Conservation (phyloP, 1,139 yeast genomes). For the Geotrichum phurueaensis region DNA sequence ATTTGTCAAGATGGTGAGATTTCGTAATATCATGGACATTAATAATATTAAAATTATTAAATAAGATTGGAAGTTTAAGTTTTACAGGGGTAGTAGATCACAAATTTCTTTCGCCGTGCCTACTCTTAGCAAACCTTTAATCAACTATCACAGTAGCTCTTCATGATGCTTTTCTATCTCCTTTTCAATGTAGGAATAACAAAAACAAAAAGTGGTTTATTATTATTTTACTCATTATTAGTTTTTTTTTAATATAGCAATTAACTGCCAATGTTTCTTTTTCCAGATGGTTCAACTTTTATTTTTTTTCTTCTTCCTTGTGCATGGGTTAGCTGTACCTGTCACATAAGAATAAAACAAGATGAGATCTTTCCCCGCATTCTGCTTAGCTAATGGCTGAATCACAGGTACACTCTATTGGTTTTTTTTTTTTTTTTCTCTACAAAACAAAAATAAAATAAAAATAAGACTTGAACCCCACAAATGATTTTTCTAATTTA, state of each 20-base stretch:
- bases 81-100: neutral
- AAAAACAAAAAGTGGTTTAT: too few relatives aligned
- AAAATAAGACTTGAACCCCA: neutral
- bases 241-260: too few relatives aligned
- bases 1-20: neutral
- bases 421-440: too few relatives aligned
- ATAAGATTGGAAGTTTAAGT: neutral
- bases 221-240: too few relatives aligned
- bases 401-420: neutral
- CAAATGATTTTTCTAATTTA: too few relatives aligned
- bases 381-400: neutral
- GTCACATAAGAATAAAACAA: neutral
- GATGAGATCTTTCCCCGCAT: neutral
- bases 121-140: too few relatives aligned
- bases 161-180: too few relatives aligned
- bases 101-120: neutral
- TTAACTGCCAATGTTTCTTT: too few relatives aligned
- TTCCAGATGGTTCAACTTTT: too few relatives aligned
- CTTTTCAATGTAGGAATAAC: too few relatives aligned
- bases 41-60: neutral
- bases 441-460: too few relatives aligned
- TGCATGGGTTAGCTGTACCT: neutral
- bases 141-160: too few relatives aligned
- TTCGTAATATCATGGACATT: neutral
- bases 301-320: neutral